A percentile compares a stretch with the other conserved stretches of the same genome.
These are phyloP conservation scores for Trichoderma brevicompactum DNA, from an alignment of 2,329 filamentous ascomycete genomes.

Conservation along the genomic window DNA sequence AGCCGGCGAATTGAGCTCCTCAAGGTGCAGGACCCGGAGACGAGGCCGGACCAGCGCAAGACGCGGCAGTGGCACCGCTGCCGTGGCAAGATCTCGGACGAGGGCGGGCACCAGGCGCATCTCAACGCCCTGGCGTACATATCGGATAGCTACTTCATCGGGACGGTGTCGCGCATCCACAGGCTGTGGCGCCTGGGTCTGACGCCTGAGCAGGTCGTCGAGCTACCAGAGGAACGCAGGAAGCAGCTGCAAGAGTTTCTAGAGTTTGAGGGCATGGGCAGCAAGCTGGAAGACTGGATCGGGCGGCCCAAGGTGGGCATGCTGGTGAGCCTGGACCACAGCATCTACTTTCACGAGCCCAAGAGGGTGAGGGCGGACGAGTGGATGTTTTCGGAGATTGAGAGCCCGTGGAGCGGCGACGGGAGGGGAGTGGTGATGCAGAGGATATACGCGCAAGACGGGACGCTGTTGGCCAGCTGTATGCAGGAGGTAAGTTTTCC, in stretches of 20 bases:
- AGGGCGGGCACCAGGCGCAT: constrained; percentile 78
- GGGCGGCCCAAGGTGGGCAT: constrained; percentile 70
- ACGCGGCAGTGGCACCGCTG: constrained; percentile 76
- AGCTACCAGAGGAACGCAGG: constrained; percentile 49
- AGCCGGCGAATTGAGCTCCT: constrained; percentile 50
- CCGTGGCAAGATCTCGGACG: constrained; percentile 71
- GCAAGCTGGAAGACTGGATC: constrained; percentile 52
- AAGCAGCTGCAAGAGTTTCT: constrained; percentile 46
- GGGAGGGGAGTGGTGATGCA: constrained; percentile 77
- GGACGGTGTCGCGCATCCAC: constrained; percentile 81
- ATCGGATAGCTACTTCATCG: constrained; percentile 91
- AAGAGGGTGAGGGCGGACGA: constrained; percentile 63
- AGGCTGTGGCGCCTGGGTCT: constrained; percentile 74
- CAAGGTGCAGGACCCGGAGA: constrained; percentile 40
- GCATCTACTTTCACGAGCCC: constrained; percentile 70
- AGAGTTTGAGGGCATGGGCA: constrained; percentile 49
- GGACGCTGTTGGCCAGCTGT: constrained; percentile 75
- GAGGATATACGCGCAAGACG: constrained; percentile 72
- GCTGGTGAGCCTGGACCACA: constrained; percentile 82
- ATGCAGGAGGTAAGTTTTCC: constrained; percentile 69
- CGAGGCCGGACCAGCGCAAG: constrained; percentile 65
- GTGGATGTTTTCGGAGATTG: constrained; percentile 82
- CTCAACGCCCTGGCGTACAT: constrained; percentile 90
- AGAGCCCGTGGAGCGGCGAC: constrained; percentile 79
- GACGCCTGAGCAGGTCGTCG: constrained; percentile 57